Conservation (phyloP, 2,329 filamentous ascomycete genomes). For the Didymosphaeria variabile region DNA sequence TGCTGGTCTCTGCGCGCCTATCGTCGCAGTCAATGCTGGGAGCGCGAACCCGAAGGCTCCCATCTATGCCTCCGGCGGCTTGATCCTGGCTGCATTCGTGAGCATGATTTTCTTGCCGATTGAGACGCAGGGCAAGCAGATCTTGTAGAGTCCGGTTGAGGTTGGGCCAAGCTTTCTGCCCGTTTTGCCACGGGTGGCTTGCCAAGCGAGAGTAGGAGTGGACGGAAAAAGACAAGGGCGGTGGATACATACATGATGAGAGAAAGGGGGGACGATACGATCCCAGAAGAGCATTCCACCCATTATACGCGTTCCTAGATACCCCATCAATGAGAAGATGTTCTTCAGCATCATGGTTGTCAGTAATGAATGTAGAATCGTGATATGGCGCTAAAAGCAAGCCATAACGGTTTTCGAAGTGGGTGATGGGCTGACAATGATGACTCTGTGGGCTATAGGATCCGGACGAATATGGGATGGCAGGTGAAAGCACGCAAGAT, state of each 20-base stretch:
- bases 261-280: neutral
- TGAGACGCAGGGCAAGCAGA: conserved; percentile 55
- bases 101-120: conserved; percentile 55
- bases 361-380: too few species aligned
- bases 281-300: neutral
- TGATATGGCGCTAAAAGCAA: too few species aligned
- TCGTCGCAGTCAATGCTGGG: conserved; percentile 65
- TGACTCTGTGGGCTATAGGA: too few species aligned
- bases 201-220: neutral
- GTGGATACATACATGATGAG: neutral
- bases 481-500: too few species aligned
- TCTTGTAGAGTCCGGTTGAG: conserved; percentile 37
- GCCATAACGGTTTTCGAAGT: too few species aligned
- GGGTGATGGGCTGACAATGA: too few species aligned
- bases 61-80: conserved; percentile 54
- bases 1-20: conserved; percentile 72
- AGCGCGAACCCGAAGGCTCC: conserved; percentile 51
- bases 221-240: neutral
- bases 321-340: neutral
- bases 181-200: conserved; percentile 1
- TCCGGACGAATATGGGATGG: too few species aligned
- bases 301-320: neutral
- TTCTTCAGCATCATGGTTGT: neutral
- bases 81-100: conserved; percentile 55
- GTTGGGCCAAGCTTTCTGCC: neutral